Conservation (phyloP, 805 yeast species). For the Saturnispora zaruensis region DNA sequence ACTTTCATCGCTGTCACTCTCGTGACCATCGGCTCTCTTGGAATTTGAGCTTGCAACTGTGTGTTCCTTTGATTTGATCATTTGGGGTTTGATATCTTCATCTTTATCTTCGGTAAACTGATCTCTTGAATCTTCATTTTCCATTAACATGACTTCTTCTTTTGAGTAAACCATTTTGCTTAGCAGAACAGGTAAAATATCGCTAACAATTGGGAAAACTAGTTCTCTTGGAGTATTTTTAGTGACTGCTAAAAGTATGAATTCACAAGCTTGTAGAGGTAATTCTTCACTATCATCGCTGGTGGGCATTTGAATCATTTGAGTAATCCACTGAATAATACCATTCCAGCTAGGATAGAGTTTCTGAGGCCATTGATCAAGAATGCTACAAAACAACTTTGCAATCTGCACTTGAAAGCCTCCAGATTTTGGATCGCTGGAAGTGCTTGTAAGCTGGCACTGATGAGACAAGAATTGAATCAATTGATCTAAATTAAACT, state of each 20-base stretch:
- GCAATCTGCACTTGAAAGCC: conserved; percentile 69
- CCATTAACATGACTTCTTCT: conserved; percentile 60
- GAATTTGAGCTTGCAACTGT: conserved; percentile 14
- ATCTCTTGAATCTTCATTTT: conserved; percentile 59
- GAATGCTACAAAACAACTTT: conserved; percentile 57
- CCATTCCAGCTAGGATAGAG: conserved; percentile 75
- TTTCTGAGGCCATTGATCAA: conserved; percentile 75
- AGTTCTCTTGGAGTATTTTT: conserved; percentile 47
- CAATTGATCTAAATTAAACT: conserved; percentile 57
- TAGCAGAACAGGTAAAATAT: conserved; percentile 69
- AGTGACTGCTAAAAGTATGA: conserved; percentile 67
- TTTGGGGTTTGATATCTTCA: conserved; percentile 80
- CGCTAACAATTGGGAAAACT: conserved; percentile 48
- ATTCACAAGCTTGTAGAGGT: conserved; percentile 89
- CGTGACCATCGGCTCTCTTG: conserved; percentile 12
- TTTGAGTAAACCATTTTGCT: conserved; percentile 83
- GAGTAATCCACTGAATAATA: conserved; percentile 76
- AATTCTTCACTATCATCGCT: conserved; percentile 39
- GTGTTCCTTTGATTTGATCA: conserved; percentile 54
- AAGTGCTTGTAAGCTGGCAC: conserved; percentile 33
- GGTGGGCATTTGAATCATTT: conserved; percentile 49
- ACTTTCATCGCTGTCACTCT: conserved; percentile 19
- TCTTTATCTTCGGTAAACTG: conserved; percentile 76
- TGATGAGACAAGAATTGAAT: conserved; percentile 56
- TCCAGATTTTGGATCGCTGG: conserved; percentile 38